phyloP scores from a whole-genome alignment of 495 filamentous ascomycete genomes.

The Neurospora sp. region DNA sequence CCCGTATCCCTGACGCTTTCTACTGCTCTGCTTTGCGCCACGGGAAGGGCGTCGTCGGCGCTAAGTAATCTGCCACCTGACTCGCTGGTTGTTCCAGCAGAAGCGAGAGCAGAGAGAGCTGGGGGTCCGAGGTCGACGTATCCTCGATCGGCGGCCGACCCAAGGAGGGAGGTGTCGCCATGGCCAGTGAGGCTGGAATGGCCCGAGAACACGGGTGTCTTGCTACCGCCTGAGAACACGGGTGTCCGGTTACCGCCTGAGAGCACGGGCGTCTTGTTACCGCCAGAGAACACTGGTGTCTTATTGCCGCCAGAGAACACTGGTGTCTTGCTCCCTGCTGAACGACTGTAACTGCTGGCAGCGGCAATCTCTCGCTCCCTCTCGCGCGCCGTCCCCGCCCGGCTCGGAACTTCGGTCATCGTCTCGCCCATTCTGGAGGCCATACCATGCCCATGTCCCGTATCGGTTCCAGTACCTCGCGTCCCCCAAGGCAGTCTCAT shows the following conservation, averaged over 20 bases:
- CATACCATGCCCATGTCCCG: slow-evolving; percentile 25
- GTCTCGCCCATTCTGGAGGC: slow-evolving; percentile 34
- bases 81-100: neutral
- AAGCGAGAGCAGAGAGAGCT: neutral
- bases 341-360: neutral
- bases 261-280: neutral
- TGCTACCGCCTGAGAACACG: neutral
- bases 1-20: slow-evolving; percentile 36
- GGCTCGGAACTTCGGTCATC: slow-evolving; percentile 30
- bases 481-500: slow-evolving; percentile 5
- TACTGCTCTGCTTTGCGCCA: slow-evolving; percentile 44
- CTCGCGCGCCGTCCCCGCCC: slow-evolving; percentile 29
- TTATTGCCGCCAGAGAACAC: neutral
- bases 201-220: neutral
- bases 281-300: neutral
- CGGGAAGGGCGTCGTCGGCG: slow-evolving; percentile 8
- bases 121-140: neutral
- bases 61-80: neutral
- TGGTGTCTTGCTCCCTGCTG: neutral
- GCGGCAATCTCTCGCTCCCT: slow-evolving; percentile 4
- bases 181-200: neutral
- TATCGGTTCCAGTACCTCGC: neutral
- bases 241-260: neutral
- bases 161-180: neutral
- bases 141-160: neutral